Evolutionary conservation across 495 filamentous ascomycete species (phyloP).

Genomic region (Podospora bellae-mahoneyi): DNA sequence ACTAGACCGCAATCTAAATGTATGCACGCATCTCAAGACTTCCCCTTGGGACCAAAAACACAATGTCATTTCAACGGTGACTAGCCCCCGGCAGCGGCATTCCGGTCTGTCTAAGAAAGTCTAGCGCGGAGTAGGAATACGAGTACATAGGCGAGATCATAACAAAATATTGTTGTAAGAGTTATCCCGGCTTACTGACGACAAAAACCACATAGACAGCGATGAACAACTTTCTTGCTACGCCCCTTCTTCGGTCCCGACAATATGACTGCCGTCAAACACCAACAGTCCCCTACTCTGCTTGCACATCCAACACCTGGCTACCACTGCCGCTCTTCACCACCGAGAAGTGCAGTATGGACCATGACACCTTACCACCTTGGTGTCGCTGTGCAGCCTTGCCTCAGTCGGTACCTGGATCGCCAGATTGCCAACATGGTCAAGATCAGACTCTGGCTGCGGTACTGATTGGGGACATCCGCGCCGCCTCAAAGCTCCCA

Average conservation of each 20-base stretch:
- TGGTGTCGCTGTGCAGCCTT: neutral
- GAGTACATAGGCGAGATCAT: neutral
- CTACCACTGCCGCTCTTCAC: constrained; percentile 7
- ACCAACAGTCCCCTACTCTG: neutral
- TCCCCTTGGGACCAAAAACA: constrained; percentile 24
- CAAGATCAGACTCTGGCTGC: constrained; percentile 7
- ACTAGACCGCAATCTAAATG: constrained; percentile 20
- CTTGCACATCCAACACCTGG: neutral
- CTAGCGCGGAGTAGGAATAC: neutral
- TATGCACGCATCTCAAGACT: constrained; percentile 21
- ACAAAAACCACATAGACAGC: neutral
- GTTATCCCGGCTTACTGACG: neutral
- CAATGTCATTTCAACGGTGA: neutral
- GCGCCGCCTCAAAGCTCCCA: constrained; percentile 17
- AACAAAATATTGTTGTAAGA: neutral
- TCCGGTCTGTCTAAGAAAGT: constrained; percentile 8
- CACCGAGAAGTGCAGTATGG: constrained; percentile 9
- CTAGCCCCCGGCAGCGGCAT: neutral
- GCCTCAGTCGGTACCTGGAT: constrained; percentile 26
- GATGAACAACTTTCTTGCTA: neutral
- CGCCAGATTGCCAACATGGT: constrained; percentile 20
- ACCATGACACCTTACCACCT: constrained; percentile 12
- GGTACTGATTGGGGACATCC: constrained; percentile 33
- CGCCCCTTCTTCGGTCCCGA: neutral
- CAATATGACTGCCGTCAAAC: constrained; percentile 3